phyloP scores from a whole-genome alignment of 208 protist species.

The Lotmaria passim region DNA sequence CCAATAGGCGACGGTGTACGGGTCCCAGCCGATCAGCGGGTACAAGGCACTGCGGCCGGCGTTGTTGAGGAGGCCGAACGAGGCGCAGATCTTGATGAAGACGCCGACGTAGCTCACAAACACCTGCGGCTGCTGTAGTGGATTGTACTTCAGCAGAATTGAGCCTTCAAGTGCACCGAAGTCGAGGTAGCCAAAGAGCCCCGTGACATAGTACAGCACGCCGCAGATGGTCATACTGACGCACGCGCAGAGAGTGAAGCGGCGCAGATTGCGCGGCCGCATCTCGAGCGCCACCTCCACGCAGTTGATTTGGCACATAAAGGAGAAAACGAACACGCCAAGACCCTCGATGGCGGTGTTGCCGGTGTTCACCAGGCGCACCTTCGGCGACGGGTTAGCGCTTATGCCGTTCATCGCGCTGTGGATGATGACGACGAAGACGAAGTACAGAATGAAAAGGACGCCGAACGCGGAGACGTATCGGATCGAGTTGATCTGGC shows the following conservation, averaged over 20 bases:
- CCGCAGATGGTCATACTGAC: constrained; percentile 53
- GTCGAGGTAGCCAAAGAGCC: constrained; percentile 71
- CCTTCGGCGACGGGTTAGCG: constrained; percentile 4
- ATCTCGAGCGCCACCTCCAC: constrained; percentile 54
- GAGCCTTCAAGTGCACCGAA: constrained; percentile 53
- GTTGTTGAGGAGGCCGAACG: constrained; percentile 51
- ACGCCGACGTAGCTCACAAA: constrained; percentile 58
- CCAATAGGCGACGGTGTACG: constrained; percentile 39
- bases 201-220: constrained; percentile 56
- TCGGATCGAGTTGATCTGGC: constrained; percentile 67
- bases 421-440: constrained; percentile 51
- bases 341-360: constrained; percentile 41
- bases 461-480: constrained; percentile 60
- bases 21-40: constrained; percentile 38
- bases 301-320: constrained; percentile 62
- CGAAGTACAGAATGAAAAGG: constrained; percentile 60
- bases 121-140: constrained; percentile 41
- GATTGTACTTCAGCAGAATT: constrained; percentile 66
- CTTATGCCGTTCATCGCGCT: constrained; percentile 44
- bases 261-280: constrained; percentile 22
- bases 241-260: constrained; percentile 28
- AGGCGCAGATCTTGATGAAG: constrained; percentile 69
- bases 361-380: constrained; percentile 29
- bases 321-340: constrained; percentile 62
- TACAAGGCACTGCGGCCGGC: constrained; percentile 49